Base-by-base conservation (phyloP, 306 rosid genomes). In the Hippophae gyantsensis region DNA sequence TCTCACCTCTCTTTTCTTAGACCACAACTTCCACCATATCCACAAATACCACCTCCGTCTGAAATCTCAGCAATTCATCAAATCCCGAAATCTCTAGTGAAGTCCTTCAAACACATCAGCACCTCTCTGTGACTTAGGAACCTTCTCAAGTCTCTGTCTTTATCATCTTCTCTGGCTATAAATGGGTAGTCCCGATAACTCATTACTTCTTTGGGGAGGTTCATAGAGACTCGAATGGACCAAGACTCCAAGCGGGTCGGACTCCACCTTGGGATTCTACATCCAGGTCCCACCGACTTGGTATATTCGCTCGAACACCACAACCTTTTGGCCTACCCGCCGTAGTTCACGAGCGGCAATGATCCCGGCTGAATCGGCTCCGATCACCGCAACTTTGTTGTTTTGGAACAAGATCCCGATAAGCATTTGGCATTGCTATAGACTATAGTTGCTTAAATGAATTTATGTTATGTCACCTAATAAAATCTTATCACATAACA, bases 41-140 rank as follows among this genome's bases (percentile, higher is more conserved):
- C 62, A 52, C 83, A 43, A 27, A 68, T 12, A 66, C 75, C 14
- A 73, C 79, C 75, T 70, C 82, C 18, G 70, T 71, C 55, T 74
- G 59, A 51, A 76, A 73, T 51, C 75, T 70, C 72, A 80, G 71
- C 48, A 52, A 47, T 54, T 67, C 54, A 59, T 43, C 52, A 13
- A 18, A 80, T 32, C 64, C 71, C 68, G 56, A 73, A 80, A 45
- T 67, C 82, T 32, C 61, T 14, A 0, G 77, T 64, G 41, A 80
- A 80, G 14, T 80, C 82, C 57, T 70, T 61, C 56, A 80, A 58
- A 68, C 73, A 76, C 77, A 54, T 32, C 62, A 73, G 48, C 56
- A 80, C 77, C 77, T 80, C 85, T 14, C 60, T 27, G 47, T 80
- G 82, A 57, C 85, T 67, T n/a, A 82, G 85, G 45, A 72, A 80